Evolutionary conservation across 176 grass and related monocot genomes (phyloP).

Genomic region (Typha latifolia): DNA sequence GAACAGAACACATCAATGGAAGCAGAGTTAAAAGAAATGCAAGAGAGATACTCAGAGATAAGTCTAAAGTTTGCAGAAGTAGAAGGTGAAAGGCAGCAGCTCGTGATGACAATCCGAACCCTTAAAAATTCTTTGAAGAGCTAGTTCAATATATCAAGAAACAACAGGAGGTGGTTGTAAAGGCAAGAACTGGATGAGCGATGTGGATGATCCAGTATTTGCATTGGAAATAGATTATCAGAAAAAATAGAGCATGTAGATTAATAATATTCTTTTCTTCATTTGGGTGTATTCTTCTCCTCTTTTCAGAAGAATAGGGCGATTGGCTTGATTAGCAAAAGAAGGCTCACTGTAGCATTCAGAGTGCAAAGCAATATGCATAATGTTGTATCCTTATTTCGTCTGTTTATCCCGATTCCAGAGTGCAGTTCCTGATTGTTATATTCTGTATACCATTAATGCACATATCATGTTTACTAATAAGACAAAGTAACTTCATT

Average conservation of each 20-base stretch:
- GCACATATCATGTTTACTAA: neutral
- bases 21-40: conserved; percentile 82
- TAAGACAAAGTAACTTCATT: neutral
- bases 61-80: conserved; percentile 93
- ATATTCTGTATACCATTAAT: neutral
- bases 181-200: conserved; percentile 64
- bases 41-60: conserved; percentile 76
- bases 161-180: conserved; percentile 50
- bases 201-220: conserved; percentile 33
- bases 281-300: neutral
- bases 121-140: conserved; percentile 81
- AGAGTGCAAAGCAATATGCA: neutral
- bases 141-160: conserved; percentile 27
- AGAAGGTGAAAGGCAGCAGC: conserved; percentile 95
- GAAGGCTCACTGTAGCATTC: neutral
- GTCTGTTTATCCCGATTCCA: neutral
- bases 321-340: neutral
- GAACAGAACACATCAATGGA: conserved; percentile 64
- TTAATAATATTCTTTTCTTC: conserved; percentile 36
- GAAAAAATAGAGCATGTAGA: conserved; percentile 74
- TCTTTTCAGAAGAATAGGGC: neutral
- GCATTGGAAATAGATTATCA: conserved; percentile 36
- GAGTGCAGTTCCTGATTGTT: neutral
- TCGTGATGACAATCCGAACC: conserved; percentile 82
- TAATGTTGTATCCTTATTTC: neutral